phyloP scores from a whole-genome alignment of 805 yeast genomes.

The Saccharomycopsis selenospora region DNA sequence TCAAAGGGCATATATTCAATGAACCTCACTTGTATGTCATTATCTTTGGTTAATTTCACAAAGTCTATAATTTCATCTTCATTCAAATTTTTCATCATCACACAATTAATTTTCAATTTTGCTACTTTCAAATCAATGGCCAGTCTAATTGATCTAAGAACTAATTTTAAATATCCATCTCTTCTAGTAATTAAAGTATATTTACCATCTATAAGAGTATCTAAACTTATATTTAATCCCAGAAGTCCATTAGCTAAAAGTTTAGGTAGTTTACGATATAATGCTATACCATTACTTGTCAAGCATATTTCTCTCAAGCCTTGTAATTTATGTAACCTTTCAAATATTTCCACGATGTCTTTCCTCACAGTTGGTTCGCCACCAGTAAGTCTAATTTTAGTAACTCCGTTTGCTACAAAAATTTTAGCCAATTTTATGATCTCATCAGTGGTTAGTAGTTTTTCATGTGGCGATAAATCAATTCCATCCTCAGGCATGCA shows the following conservation, averaged over 20 bases:
- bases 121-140: conserved; percentile 40
- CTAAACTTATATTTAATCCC: conserved; percentile 41
- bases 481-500: conserved; percentile 56
- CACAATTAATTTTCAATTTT: conserved; percentile 43
- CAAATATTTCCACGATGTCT: conserved; percentile 40
- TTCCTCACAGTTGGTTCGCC: conserved; percentile 51
- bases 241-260: conserved; percentile 38
- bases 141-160: conserved; percentile 36
- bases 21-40: conserved; percentile 42
- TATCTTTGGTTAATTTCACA: conserved; percentile 34
- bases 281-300: conserved; percentile 46
- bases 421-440: conserved; percentile 36
- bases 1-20: conserved; percentile 55
- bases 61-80: conserved; percentile 47
- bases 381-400: conserved; percentile 45
- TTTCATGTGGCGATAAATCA: conserved; percentile 36
- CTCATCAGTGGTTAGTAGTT: conserved; percentile 38
- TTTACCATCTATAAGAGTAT: conserved; percentile 46
- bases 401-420: conserved; percentile 44
- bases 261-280: conserved; percentile 40
- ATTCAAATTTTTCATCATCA: conserved; percentile 41
- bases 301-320: conserved; percentile 44
- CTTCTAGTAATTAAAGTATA: conserved; percentile 42
- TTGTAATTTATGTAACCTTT: conserved; percentile 30
- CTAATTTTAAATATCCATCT: conserved; percentile 39